Evolutionary conservation across 208 protist species (phyloP).

Genomic region (Polymyxa betae): DNA sequence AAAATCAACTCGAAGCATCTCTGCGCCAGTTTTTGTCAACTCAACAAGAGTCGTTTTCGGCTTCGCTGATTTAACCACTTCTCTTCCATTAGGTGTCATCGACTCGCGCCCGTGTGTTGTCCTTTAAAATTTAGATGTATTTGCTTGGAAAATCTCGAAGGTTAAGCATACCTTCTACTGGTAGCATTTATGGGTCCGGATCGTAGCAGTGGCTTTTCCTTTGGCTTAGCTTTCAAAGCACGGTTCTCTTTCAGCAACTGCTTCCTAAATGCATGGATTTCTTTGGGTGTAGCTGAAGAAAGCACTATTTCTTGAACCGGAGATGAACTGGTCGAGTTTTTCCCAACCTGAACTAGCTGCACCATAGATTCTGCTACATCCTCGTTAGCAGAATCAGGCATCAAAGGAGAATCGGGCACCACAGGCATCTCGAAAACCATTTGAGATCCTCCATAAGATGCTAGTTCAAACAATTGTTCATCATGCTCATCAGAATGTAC

Average conservation of each 20-base stretch:
- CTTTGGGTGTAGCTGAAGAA: not conserved
- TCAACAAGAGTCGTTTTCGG: not conserved
- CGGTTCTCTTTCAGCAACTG: not conserved
- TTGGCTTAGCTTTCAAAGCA: not conserved
- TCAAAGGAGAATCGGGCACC: not conserved
- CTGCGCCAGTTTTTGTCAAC: not conserved
- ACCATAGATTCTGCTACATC: not conserved
- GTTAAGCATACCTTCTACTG: not conserved
- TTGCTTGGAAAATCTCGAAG: not conserved
- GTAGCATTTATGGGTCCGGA: not conserved
- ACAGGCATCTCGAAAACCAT: conserved; percentile 42
- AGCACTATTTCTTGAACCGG: not conserved
- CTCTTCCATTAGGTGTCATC: not conserved
- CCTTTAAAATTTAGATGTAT: not conserved
- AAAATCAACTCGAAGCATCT: not conserved
- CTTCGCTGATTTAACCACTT: not conserved
- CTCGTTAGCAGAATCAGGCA: not conserved
- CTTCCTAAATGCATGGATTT: conserved; percentile 4
- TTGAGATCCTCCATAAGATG: not conserved
- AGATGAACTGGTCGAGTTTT: not conserved
- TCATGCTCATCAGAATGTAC: not conserved
- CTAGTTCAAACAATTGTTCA: not conserved
- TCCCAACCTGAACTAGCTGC: not conserved
- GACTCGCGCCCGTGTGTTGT: not conserved
- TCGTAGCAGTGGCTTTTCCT: not conserved